Evolutionary conservation across 1,139 yeast species (phyloP), one percentile per base, ranked within the genome.

Genomic region (Yamadazyma atlantica): DNA sequence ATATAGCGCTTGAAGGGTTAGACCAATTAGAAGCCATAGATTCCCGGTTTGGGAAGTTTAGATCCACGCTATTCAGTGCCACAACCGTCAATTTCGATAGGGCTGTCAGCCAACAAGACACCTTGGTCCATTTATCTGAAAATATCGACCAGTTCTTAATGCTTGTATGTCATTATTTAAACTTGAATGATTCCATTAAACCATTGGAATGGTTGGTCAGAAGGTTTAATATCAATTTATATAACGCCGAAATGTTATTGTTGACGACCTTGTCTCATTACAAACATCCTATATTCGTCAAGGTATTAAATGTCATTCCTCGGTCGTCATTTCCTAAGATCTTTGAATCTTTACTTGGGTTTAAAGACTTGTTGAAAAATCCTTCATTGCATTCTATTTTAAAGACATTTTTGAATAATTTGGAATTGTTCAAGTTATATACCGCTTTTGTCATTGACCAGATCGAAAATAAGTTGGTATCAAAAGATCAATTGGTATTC

Each of bases 141-240:
- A 89, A 92, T 28, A 77, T 92, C 37, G 77, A 78, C 43, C 82
- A 83, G 13, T 92, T 87, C 54, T 66, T 92, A 44, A 72, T 82
- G 37, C 69, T 90, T 47, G 69, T 82, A n/a, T 84, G 95, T 2
- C 87, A 88, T 3, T 75, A 78, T 53, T 80, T 92, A 73, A 76
- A 78, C 45, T 66, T 89, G 37, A 75, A 81, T 22, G 87, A 95
- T 12, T 77, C 96, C 2, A 58, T 88, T 36, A 83, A 82, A 53
- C 94, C 97, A 9, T 71, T 88, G 10, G 99, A 92, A 66, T 92
- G 98, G 98, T 77, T 92, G 28, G 83, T 92, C 18, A 83, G 98
- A 65, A 76, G 97, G 51, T 94, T 90, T 59, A 88, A 86, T 57
- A 80, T 87, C 48, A 92, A 92, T 56, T 72, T 86, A 34, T 84